These are phyloP conservation scores for Endoconidiophora laricicola DNA, from an alignment of 2,329 filamentous ascomycete genomes.

Conservation along the genomic window DNA sequence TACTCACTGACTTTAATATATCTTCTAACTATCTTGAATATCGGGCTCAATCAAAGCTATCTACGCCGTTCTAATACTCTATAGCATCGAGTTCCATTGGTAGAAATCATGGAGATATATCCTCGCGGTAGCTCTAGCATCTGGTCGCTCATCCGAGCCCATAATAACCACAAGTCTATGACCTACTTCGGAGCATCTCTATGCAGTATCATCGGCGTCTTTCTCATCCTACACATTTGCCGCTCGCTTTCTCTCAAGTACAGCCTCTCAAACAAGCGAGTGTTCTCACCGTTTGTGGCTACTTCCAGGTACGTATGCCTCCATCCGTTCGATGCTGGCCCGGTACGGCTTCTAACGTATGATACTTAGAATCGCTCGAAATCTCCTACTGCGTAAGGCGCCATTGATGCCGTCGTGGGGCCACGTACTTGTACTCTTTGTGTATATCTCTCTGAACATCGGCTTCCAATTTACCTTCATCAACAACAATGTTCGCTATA, in stretches of 20 bases:
- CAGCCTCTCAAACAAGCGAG: conserved; percentile 29
- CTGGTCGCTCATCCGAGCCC: neutral
- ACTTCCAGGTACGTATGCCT: conserved; percentile 2
- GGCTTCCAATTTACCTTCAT: conserved; percentile 20
- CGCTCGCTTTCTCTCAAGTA: conserved; percentile 27
- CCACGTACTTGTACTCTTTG: conserved; percentile 18
- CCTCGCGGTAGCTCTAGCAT: neutral
- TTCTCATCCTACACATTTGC: conserved; percentile 11
- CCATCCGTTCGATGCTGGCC: no score
- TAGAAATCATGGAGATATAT: neutral
- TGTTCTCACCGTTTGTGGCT: conserved; percentile 28
- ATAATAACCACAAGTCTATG: neutral
- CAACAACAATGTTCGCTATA: conserved; percentile 18
- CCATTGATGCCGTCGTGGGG: conserved; percentile 14
- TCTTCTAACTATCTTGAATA: no score
- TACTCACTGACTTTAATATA: no score
- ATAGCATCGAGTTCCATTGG: no score
- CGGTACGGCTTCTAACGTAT: neutral
- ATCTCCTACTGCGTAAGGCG: neutral
- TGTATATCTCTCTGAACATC: conserved; percentile 22
- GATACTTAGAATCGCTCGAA: neutral
- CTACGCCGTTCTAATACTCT: no score
- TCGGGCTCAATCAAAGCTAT: no score
- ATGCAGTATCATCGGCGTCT: conserved; percentile 11
- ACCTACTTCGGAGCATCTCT: conserved; percentile 13